These are phyloP conservation scores for Aspergillus nomiae DNA, from an alignment of 2,329 filamentous ascomycete genomes.

Conservation along the genomic window DNA sequence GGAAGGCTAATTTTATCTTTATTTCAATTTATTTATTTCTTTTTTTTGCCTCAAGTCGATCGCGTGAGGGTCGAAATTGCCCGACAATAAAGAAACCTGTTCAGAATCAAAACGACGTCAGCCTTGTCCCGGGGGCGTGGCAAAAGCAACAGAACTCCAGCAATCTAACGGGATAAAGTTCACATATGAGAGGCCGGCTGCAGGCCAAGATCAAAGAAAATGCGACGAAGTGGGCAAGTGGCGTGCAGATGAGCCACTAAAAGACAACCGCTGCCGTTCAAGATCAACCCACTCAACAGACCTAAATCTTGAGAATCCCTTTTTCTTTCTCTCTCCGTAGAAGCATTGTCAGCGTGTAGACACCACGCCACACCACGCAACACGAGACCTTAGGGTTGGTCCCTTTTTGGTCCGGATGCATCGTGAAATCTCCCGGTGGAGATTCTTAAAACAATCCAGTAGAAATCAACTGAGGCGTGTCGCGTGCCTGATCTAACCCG, in stretches of 20 bases:
- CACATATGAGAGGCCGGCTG: not conserved
- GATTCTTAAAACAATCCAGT: slow-evolving; percentile 3
- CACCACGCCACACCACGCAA: slow-evolving; percentile 13
- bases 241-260: slow-evolving; percentile 8
- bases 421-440: slow-evolving; percentile 8
- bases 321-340: not conserved
- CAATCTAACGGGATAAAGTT: slow-evolving; percentile 9
- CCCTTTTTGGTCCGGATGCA: slow-evolving; percentile 18
- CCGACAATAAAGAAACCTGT: not conserved
- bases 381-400: slow-evolving; percentile 2
- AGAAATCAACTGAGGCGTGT: slow-evolving; percentile 2
- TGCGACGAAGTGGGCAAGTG: slow-evolving; percentile 12
- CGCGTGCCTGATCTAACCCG: slow-evolving; percentile 16
- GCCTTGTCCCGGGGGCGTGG: slow-evolving; percentile 4
- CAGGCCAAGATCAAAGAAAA: slow-evolving; percentile 8
- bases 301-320: not conserved
- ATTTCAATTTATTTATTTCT: not conserved
- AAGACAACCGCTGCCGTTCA: not conserved
- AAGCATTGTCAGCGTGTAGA: not conserved
- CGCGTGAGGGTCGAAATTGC: not conserved
- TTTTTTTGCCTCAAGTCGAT: not conserved
- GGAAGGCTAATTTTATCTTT: not conserved
- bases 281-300: not conserved
- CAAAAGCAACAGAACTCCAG: slow-evolving; percentile 12
- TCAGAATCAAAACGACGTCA: not conserved